These are phyloP conservation scores for Chimonanthus praecox DNA, from an alignment of 164 flowering plant species.

Conservation along the genomic window DNA sequence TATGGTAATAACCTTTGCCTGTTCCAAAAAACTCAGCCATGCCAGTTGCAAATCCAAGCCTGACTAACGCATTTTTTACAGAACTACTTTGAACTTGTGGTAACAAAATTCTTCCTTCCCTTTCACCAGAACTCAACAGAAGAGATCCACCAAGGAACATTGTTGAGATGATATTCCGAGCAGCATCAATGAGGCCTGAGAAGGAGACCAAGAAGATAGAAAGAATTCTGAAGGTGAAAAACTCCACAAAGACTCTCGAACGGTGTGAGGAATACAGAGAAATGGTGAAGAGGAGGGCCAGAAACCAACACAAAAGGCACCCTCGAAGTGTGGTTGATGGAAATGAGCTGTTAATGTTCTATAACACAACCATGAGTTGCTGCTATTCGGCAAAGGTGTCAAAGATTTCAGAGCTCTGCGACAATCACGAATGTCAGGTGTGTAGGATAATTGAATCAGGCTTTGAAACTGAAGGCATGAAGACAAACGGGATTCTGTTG, in stretches of 20 bases:
- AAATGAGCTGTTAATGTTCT: slow-evolving; percentile 42
- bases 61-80: too few species aligned
- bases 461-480: slow-evolving; percentile 23
- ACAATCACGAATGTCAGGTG: slow-evolving; percentile 29
- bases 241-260: slow-evolving; percentile 24
- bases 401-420: slow-evolving; percentile 26
- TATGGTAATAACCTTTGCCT: too few species aligned
- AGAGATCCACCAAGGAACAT: slow-evolving; percentile 49
- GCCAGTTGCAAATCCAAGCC: too few species aligned
- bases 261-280: slow-evolving; percentile 46
- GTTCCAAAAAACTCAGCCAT: too few species aligned
- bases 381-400: slow-evolving; percentile 5
- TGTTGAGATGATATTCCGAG: slow-evolving; percentile 38
- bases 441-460: slow-evolving; percentile 33
- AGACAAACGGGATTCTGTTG: slow-evolving; percentile 22
- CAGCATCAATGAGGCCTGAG: slow-evolving; percentile 21
- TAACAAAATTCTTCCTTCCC: neutral
- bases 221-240: slow-evolving; percentile 34
- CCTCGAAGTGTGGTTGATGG: slow-evolving; percentile 45
- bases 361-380: slow-evolving; percentile 35
- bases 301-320: slow-evolving; percentile 16
- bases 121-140: slow-evolving; percentile 26
- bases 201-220: slow-evolving; percentile 21
- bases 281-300: slow-evolving; percentile 32
- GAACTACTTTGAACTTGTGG: too few species aligned